Base-by-base conservation (phyloP, 2,329 filamentous ascomycete species). In the Rhynchosporium secalis region DNA sequence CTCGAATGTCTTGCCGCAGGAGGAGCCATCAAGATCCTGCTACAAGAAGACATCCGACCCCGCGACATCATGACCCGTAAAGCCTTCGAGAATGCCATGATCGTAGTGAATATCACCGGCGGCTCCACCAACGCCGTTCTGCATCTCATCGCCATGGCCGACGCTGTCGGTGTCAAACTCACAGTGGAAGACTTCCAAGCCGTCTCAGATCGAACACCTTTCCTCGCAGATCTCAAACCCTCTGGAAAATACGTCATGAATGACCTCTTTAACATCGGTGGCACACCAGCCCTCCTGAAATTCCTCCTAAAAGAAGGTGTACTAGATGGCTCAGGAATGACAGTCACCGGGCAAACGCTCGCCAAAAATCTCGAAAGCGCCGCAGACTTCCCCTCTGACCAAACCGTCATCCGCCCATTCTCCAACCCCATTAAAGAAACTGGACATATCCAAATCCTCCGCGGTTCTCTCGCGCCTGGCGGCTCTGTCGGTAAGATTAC, bases 81-180 rank as follows among this genome's bases (percentile, higher is more conserved):
- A 73, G 89, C 91, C 7, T 93, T 95, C 69, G 90, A 94, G 78
- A 88, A 94, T 73, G 91, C 91, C 72, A 94, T 95, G 89, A 83
- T 90, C 9, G 81, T 94, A 31, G 87, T 92, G 67, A 93, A 88
- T 74, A 89, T 94, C 70, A 90, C 91, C 3, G 91, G 91, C 59
- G 91, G 91, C 66, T 92, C 89, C 72, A 95, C 91, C 67, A 95
- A 95, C 76, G 91, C 91, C 45, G 91, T 95, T 41, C 84, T 95
- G 51, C 91, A 95, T 76, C 77, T 95, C 54, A 91, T 95, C 73
- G 91, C 91, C 71, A 92, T 94, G 62, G 91, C 91, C 64, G 88
- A 94, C 77, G 83, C 88, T 5, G 90, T 92, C 28, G 91, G 90
- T 70, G 83, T 95, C 74, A 90, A 91, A 76, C 84, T 95, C 60